phyloP scores from a whole-genome alignment of 176 grass and related monocot genomes.

The Juncus inflexus region DNA sequence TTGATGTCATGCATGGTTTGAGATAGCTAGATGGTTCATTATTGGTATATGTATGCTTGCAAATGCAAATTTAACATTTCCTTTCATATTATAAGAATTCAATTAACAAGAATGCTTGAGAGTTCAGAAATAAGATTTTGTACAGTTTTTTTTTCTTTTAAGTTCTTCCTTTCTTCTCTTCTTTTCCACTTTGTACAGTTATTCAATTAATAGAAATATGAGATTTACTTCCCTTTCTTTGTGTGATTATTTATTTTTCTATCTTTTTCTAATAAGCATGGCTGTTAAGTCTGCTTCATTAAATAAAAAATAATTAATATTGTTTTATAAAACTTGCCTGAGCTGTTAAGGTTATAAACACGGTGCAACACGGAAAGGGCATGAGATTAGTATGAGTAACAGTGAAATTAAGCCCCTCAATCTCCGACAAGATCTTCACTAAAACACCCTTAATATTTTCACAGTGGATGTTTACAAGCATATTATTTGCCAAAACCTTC shows the following conservation, averaged over 20 bases:
- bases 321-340: slow-evolving; percentile 38
- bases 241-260: background rate
- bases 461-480: slow-evolving; percentile 63
- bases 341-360: slow-evolving; percentile 56
- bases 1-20: background rate
- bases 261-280: background rate
- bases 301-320: background rate
- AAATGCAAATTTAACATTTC: background rate
- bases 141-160: slow-evolving; percentile 10
- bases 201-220: background rate
- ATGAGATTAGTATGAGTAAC: slow-evolving; percentile 68
- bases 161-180: background rate
- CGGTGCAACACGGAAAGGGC: slow-evolving; percentile 39
- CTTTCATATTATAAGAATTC: slow-evolving; percentile 5
- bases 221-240: background rate
- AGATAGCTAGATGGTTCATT: background rate
- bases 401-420: slow-evolving; percentile 44
- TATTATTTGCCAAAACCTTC: slow-evolving; percentile 39
- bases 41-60: background rate
- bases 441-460: slow-evolving; percentile 36
- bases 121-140: background rate
- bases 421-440: slow-evolving; percentile 53
- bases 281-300: background rate
- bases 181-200: background rate
- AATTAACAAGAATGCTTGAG: background rate